These are phyloP conservation scores for Russula earlei DNA, from an alignment of 768 basidiomycete species.

Conservation along the genomic window DNA sequence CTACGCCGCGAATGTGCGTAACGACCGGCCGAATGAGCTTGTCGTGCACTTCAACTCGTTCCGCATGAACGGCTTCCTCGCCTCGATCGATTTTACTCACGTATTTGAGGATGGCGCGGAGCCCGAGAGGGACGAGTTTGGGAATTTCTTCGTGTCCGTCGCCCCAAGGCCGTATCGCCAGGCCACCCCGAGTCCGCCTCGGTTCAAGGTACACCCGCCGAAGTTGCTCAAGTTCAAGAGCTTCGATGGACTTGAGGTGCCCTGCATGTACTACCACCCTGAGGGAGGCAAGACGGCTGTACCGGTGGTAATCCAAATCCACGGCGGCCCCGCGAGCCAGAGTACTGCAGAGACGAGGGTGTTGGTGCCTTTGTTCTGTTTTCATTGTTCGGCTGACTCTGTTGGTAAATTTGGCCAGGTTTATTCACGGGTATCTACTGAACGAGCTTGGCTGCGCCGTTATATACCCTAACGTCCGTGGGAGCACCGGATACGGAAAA, in stretches of 20 bases:
- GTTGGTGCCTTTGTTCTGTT: slow-evolving; percentile 21
- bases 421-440: slow-evolving; percentile 33
- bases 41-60: slow-evolving; percentile 27
- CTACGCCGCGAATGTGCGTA: slow-evolving; percentile 27
- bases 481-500: slow-evolving; percentile 35
- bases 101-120: slow-evolving; percentile 15
- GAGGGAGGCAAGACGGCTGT: slow-evolving; percentile 22
- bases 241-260: slow-evolving; percentile 34
- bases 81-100: slow-evolving; percentile 26
- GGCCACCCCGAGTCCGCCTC: slow-evolving; percentile 26
- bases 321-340: slow-evolving; percentile 33
- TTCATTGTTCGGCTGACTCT: neutral
- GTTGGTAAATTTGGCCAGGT: neutral
- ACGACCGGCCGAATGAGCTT: slow-evolving; percentile 29
- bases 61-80: slow-evolving; percentile 26
- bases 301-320: slow-evolving; percentile 31
- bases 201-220: slow-evolving; percentile 25
- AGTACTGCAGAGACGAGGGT: slow-evolving; percentile 28
- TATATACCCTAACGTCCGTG: slow-evolving; percentile 36
- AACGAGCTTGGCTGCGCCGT: slow-evolving; percentile 34
- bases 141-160: slow-evolving; percentile 25
- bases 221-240: slow-evolving; percentile 32
- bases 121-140: slow-evolving; percentile 21
- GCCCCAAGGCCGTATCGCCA: slow-evolving; percentile 27
- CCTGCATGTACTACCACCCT: slow-evolving; percentile 36